Conservation (phyloP, 1,139 yeast species). For the Yamadazyma taylorii region DNA sequence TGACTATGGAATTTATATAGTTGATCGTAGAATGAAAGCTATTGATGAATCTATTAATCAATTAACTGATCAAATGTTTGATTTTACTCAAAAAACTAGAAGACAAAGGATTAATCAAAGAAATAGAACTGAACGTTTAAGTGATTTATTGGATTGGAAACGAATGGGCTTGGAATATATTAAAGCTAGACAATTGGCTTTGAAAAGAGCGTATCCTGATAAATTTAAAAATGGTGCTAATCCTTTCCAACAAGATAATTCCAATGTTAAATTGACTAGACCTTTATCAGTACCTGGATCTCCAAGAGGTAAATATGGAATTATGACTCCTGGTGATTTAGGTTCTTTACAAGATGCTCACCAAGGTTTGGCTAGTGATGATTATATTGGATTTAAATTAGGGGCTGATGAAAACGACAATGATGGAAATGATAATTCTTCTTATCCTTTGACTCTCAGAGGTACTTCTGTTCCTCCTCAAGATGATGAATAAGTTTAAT, state of each 20-base stretch:
- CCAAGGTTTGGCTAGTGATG: slow-evolving; percentile 72
- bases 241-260: slow-evolving; percentile 53
- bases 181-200: slow-evolving; percentile 89
- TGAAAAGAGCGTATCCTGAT: slow-evolving; percentile 92
- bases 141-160: slow-evolving; percentile 94
- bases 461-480: slow-evolving; percentile 45
- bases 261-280: slow-evolving; percentile 73
- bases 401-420: slow-evolving; percentile 43
- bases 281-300: slow-evolving; percentile 97
- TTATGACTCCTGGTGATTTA: slow-evolving; percentile 96
- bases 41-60: slow-evolving; percentile 95
- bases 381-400: slow-evolving; percentile 76
- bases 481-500: slow-evolving; percentile 8
- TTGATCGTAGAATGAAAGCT: slow-evolving; percentile 89
- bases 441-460: slow-evolving; percentile 46
- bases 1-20: slow-evolving; percentile 96
- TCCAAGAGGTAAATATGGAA: slow-evolving; percentile 62
- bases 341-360: slow-evolving; percentile 93
- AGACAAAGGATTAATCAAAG: slow-evolving; percentile 98
- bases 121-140: slow-evolving; percentile 91
- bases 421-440: slow-evolving; percentile 29
- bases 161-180: slow-evolving; percentile 96
- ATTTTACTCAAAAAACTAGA: slow-evolving; percentile 83
- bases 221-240: slow-evolving; percentile 64
- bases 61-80: slow-evolving; percentile 85